Conservation (phyloP, 345 rosid species). For the Camelina hispida region DNA sequence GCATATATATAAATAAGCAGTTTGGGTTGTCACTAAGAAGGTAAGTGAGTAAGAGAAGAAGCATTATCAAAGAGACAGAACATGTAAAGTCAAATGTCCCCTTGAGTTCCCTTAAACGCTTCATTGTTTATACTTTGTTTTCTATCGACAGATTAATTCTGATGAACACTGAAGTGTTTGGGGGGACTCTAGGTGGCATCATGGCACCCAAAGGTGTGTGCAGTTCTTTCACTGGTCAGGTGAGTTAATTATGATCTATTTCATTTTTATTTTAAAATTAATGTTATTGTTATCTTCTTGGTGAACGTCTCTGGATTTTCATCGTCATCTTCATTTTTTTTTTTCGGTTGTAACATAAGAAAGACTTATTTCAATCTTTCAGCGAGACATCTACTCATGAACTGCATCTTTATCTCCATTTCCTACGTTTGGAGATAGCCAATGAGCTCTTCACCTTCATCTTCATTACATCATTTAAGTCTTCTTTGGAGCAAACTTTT, state of each 20-base stretch:
- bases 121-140: conserved; percentile 35
- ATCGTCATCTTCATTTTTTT: too few species aligned
- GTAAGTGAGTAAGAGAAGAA: conserved; percentile 2
- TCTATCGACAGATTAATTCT: background rate
- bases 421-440: too few species aligned
- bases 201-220: conserved; percentile 17
- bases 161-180: conserved; percentile 47
- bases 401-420: too few species aligned
- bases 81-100: conserved; percentile 34
- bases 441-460: too few species aligned
- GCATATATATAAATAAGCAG: conserved; percentile 23
- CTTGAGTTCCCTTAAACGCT: conserved; percentile 48
- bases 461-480: too few species aligned
- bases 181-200: conserved; percentile 42
- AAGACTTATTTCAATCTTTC: too few species aligned
- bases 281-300: too few species aligned
- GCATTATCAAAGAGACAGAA: conserved; percentile 2
- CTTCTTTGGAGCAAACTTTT: too few species aligned
- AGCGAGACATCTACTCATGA: too few species aligned
- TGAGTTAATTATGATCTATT: background rate
- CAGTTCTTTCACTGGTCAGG: background rate
- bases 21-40: background rate
- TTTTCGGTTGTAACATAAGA: too few species aligned
- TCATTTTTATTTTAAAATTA: background rate
- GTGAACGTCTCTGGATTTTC: too few species aligned